A percentile compares a stretch with the other conserved stretches of the same genome.
These are phyloP conservation scores for Trichoderma oligosporum DNA, from an alignment of 2,329 filamentous ascomycete species.

Conservation along the genomic window DNA sequence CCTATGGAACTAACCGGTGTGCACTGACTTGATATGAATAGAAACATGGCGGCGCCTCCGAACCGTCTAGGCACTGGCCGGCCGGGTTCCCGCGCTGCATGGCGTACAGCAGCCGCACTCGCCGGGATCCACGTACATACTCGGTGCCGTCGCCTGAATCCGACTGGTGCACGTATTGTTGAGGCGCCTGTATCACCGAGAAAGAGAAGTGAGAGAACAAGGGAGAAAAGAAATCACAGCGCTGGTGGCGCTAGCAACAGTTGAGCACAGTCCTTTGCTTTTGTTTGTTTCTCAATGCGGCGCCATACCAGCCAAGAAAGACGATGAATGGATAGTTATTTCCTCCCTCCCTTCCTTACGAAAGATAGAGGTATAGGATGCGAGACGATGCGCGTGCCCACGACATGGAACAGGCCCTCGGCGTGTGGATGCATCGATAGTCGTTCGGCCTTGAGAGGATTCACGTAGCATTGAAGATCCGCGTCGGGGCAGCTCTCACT, in stretches of 20 bases:
- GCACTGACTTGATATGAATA: conserved; percentile 4
- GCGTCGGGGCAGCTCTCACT: conserved; percentile 5
- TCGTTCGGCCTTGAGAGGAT: not conserved
- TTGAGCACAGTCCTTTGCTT: too few species aligned
- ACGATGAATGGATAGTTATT: too few species aligned
- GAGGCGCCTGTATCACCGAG: not conserved
- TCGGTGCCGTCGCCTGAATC: conserved; percentile 9
- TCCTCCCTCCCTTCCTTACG: too few species aligned
- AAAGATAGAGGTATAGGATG: too few species aligned
- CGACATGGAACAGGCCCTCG: not conserved
- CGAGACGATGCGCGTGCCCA: too few species aligned
- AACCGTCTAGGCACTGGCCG: conserved; percentile 2
- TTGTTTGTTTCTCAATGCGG: too few species aligned
- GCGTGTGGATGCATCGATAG: conserved; percentile 7
- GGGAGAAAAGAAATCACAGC: too few species aligned
- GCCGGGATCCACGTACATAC: conserved; percentile 9
- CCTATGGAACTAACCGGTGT: not conserved
- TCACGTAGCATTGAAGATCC: conserved; percentile 3
- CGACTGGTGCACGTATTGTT: conserved; percentile 16
- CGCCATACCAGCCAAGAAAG: too few species aligned
- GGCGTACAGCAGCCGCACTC: conserved; percentile 9
- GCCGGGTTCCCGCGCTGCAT: conserved; percentile 13
- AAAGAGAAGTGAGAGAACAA: not conserved
- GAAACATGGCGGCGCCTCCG: conserved; percentile 12
- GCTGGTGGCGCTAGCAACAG: too few species aligned